A percentile compares a stretch with the other conserved stretches of the same genome.
Conservation (phyloP, 2,329 filamentous ascomycete species). For the Fragosphaeria purpurea region DNA sequence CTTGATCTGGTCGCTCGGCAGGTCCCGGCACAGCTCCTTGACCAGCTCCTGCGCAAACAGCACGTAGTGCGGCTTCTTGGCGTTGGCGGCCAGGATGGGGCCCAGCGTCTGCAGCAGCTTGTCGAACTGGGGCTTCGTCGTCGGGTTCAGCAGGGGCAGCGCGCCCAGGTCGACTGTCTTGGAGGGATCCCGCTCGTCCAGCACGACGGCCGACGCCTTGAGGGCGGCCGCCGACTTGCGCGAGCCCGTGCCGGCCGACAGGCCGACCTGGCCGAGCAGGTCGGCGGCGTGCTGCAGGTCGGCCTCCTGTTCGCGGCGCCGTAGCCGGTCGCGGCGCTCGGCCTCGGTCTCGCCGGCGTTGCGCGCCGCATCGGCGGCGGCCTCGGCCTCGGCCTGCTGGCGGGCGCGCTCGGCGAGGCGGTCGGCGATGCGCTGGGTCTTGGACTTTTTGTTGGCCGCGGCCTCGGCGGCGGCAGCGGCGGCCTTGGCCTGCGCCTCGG, state of each 20-base stretch:
- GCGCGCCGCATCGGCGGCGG: slow-evolving; percentile 53
- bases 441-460: slow-evolving; percentile 83
- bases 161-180: slow-evolving; percentile 71
- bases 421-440: slow-evolving; percentile 76
- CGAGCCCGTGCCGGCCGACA: slow-evolving; percentile 54
- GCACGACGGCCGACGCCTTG: slow-evolving; percentile 50
- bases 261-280: slow-evolving; percentile 72
- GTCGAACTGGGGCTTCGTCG: slow-evolving; percentile 77
- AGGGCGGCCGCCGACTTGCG: slow-evolving; percentile 56
- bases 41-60: slow-evolving; percentile 85
- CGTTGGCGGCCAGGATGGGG: slow-evolving; percentile 63
- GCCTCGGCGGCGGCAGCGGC: slow-evolving; percentile 80
- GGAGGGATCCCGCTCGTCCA: slow-evolving; percentile 63
- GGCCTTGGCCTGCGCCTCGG: slow-evolving; percentile 78
- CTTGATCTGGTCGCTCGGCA: slow-evolving; percentile 91
- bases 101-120: slow-evolving; percentile 67
- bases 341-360: slow-evolving; percentile 68
- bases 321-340: slow-evolving; percentile 63
- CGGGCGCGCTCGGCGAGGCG: slow-evolving; percentile 53
- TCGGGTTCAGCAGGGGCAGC: slow-evolving; percentile 79
- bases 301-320: slow-evolving; percentile 71
- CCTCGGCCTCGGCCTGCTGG: slow-evolving; percentile 40
- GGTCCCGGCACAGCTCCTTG: slow-evolving; percentile 77
- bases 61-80: slow-evolving; percentile 82
- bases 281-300: slow-evolving; percentile 87